Conservation (phyloP, 2,329 filamentous ascomycete species). For the Fusarium marasasianum region DNA sequence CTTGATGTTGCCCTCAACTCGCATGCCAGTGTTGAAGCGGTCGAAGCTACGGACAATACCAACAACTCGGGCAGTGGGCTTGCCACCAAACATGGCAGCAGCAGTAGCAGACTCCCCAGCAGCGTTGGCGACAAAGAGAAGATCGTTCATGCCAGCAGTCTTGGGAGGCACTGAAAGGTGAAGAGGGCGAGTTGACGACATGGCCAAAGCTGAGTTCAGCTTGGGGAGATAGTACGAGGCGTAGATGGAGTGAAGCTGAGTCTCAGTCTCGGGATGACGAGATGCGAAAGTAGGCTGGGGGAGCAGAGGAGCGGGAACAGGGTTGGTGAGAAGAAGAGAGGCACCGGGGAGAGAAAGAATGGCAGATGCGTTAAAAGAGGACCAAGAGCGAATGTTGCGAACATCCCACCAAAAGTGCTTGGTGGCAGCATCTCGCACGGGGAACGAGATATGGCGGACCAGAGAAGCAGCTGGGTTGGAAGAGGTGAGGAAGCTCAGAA, state of each 20-base stretch:
- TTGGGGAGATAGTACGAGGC: constrained; percentile 83
- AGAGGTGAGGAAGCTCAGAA: constrained; percentile 80
- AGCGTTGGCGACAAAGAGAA: constrained; percentile 73
- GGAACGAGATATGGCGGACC: constrained; percentile 80
- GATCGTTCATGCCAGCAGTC: constrained; percentile 55
- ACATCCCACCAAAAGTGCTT: constrained; percentile 98
- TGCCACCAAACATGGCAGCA: constrained; percentile 58
- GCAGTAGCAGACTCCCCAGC: constrained; percentile 66
- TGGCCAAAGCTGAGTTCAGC: constrained; percentile 82
- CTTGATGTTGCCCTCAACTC: constrained; percentile 83
- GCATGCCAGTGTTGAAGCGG: constrained; percentile 95
- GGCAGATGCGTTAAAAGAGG: constrained; percentile 76
- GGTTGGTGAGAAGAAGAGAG: constrained; percentile 75
- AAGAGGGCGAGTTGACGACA: constrained; percentile 75
- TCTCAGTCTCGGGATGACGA: constrained; percentile 80
- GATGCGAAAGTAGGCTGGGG: constrained; percentile 65
- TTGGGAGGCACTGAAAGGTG: constrained; percentile 58
- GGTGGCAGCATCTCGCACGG: constrained; percentile 70
- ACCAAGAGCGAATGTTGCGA: constrained; percentile 86
- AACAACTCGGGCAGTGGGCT: constrained; percentile 70
- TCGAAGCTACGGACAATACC: constrained; percentile 93
- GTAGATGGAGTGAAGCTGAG: constrained; percentile 78
- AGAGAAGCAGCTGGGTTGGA: constrained; percentile 85
- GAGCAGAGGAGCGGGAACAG: constrained; percentile 70
- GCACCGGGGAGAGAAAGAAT: constrained; percentile 80